Conservation (phyloP, 1,284 basidiomycete genomes). For the Microbotryum scabiosae region DNA sequence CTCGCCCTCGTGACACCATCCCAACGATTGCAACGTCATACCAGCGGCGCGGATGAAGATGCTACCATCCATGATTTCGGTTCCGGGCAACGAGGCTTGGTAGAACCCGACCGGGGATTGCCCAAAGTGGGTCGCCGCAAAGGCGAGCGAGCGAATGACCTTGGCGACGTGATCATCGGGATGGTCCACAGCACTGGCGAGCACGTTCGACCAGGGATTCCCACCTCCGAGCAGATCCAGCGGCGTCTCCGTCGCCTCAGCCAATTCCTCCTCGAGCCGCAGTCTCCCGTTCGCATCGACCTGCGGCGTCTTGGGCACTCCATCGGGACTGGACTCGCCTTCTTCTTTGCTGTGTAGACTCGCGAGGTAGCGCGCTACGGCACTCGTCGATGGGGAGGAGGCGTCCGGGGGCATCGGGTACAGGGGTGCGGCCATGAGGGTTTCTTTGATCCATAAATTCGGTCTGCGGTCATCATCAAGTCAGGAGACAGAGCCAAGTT, state of each 20-base stretch:
- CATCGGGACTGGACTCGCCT: not conserved
- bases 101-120: constrained; percentile 27
- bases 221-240: not conserved
- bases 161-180: constrained; percentile 35
- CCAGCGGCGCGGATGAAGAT: constrained; percentile 30
- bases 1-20: constrained; percentile 30
- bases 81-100: constrained; percentile 22
- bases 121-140: constrained; percentile 31
- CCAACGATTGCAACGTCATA: constrained; percentile 11
- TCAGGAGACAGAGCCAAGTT: no score
- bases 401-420: constrained; percentile 18
- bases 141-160: constrained; percentile 30
- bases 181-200: constrained; percentile 28
- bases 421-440: constrained; percentile 24
- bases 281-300: not conserved
- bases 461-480: constrained; percentile 12
- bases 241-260: not conserved
- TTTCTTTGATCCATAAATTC: constrained; percentile 28
- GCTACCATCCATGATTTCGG: constrained; percentile 30
- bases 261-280: not conserved
- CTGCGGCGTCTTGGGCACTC: not conserved
- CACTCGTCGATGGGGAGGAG: not conserved
- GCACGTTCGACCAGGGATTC: constrained; percentile 23
- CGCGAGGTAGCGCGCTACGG: not conserved
- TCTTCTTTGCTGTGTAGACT: not conserved